Percentiles rank a stretch among this genome's conserved stretches.
Conservation (phyloP, 257 asterid genomes). For the Prunella vulgaris region DNA sequence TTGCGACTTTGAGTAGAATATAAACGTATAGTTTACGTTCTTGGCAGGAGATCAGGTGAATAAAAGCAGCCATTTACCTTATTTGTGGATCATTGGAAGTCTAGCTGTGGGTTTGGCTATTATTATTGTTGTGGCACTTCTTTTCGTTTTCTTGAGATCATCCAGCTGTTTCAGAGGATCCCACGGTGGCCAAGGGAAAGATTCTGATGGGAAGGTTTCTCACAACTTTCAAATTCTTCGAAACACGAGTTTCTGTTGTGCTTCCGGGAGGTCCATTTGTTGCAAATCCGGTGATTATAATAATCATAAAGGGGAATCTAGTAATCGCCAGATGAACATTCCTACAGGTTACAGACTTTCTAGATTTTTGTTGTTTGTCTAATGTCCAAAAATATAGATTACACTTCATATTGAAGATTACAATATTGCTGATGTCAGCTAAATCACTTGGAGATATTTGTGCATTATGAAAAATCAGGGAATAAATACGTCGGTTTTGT, state of each 20-base stretch:
- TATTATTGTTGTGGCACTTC: constrained; percentile 39
- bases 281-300: constrained; percentile 49
- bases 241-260: constrained; percentile 77
- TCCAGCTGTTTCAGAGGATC: constrained; percentile 43
- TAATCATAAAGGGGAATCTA: constrained; percentile 57
- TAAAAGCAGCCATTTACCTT: constrained; percentile 53
- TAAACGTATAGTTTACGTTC: constrained; percentile 4
- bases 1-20: neutral
- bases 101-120: constrained; percentile 70
- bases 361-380: neutral
- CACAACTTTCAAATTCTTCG: constrained; percentile 79
- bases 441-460: neutral
- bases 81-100: constrained; percentile 89
- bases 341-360: constrained; percentile 56
- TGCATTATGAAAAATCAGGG: neutral
- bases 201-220: constrained; percentile 45
- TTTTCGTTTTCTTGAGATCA: constrained; percentile 55
- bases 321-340: constrained; percentile 68
- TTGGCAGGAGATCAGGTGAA: constrained; percentile 44
- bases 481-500: neutral
- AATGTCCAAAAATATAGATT: neutral
- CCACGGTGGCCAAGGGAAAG: constrained; percentile 39
- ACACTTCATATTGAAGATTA: neutral
- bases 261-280: constrained; percentile 62
- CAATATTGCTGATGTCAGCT: neutral